Conservation (phyloP, 192 early-diverging fungal species). For the Podila minutissima region DNA sequence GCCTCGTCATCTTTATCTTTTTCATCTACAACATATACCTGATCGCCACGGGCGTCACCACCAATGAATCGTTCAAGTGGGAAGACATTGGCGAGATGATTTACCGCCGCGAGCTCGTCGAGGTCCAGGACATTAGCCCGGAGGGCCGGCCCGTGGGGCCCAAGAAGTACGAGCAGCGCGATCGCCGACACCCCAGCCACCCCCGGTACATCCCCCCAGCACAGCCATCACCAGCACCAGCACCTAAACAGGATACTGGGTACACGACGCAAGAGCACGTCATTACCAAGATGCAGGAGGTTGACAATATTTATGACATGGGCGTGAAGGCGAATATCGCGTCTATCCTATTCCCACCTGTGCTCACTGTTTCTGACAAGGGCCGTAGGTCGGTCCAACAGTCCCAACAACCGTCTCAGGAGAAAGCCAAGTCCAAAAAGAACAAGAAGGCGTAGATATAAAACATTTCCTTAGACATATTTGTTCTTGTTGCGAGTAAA, state of each 20-base stretch:
- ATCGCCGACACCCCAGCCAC: constrained; percentile 43
- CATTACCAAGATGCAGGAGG: constrained; percentile 24
- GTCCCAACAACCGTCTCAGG: no score
- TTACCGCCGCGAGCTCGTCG: constrained; percentile 54
- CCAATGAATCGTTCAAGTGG: constrained; percentile 68
- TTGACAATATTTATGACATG: constrained; percentile 39
- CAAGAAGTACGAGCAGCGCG: constrained; percentile 29
- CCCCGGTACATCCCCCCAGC: constrained; percentile 18
- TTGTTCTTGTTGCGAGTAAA: no score
- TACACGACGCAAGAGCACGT: constrained; percentile 9
- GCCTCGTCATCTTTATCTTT: constrained; percentile 60
- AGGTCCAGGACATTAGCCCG: constrained; percentile 11
- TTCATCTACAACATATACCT: constrained; percentile 60
- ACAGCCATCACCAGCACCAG: not conserved
- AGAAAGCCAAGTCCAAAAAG: no score
- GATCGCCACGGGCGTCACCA: constrained; percentile 55
- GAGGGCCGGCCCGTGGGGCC: constrained; percentile 13
- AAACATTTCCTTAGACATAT: no score
- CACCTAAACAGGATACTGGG: not conserved
- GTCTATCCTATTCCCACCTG: constrained; percentile 30
- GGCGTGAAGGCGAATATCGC: constrained; percentile 19
- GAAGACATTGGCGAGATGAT: constrained; percentile 61
- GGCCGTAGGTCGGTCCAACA: no score
- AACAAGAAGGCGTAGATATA: no score
- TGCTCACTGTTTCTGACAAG: not conserved